Base-by-base conservation (phyloP, 2,329 filamentous ascomycete species). In the Didymella exigua region DNA sequence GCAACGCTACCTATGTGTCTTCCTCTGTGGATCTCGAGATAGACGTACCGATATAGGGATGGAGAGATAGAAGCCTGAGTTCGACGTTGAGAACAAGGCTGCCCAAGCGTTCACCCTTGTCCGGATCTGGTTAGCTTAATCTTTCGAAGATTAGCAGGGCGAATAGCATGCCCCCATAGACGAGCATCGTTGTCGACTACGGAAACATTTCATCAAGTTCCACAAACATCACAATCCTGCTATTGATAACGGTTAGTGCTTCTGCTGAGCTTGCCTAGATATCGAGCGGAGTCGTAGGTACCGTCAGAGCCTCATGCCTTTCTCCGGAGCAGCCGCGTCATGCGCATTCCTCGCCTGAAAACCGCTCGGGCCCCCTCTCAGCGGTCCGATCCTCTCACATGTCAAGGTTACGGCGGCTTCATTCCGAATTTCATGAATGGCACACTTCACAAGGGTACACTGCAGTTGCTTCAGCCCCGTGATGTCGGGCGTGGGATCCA, bases 281-380 rank as follows among this genome's bases (percentile, higher is more conserved):
- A 14, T 37, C 9, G 21, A 16, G 43, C 43, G 33, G 14, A 26
- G 23, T 14, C 13, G 36, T n/a, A n/a, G n/a, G n/a, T 26, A 21
- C 24, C 21, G 41, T n/a, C 11, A 18, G 24, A 29, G 19, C 23
- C 6, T 10, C 5, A 3, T 21, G 18, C 26, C 42, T 11, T 31
- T 18, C 16, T 27, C 31, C 11, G 19, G 19, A 30, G 11, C n/a
- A 37, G 30, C 23, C 30, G 36, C 37, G 30, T 41, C 19, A 36
- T 18, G 24, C 16, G 24, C 48, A 50, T 50, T 50, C 48, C 48
- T 43, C 48, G 48, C 29, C 30, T 50, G 11, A 13, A 5, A 18
- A 13, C 48, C 48, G 38, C 38, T 34, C 23, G 18, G 26, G 23
- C 6, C 16, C 18, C 8, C 33, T 7, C 14, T 29, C 16, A 30